phyloP scores from a whole-genome alignment of 108 stramenopile species.

The Stephanodiscus triporus region DNA sequence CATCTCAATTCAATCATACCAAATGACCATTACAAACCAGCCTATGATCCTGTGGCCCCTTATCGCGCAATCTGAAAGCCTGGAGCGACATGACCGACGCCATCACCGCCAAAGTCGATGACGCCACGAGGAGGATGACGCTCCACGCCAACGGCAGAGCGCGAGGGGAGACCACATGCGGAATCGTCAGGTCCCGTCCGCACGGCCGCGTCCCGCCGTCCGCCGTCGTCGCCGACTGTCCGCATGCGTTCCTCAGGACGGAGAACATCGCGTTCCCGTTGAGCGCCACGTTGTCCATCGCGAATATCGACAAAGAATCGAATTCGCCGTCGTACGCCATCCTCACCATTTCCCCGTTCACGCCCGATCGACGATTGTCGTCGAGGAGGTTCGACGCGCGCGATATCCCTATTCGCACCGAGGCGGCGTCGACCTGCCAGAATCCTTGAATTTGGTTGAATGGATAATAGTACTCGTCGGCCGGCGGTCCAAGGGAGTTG shows the following conservation, averaged over 20 bases:
- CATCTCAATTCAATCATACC: conserved; percentile 14
- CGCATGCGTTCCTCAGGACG: conserved; percentile 70
- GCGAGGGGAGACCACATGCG: conserved; percentile 23
- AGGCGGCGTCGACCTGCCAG: conserved; percentile 72
- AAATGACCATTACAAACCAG: conserved; percentile 41
- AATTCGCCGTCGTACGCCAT: conserved; percentile 67
- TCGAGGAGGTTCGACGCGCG: conserved; percentile 62
- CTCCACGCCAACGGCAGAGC: conserved; percentile 36
- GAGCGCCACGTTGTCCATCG: conserved; percentile 72
- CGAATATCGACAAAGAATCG: conserved; percentile 57
- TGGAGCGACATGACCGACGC: conserved; percentile 30
- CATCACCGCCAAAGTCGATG: conserved; percentile 21
- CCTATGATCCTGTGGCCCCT: conserved; percentile 37
- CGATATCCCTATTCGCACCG: conserved; percentile 59
- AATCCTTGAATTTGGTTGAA: conserved; percentile 79
- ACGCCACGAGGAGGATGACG: conserved; percentile 22
- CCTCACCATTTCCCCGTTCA: conserved; percentile 61
- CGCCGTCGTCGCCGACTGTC: conserved; percentile 48
- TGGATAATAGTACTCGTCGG: conserved; percentile 53
- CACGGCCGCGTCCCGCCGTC: conserved; percentile 24
- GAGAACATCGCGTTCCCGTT: conserved; percentile 76
- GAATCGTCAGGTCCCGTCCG: conserved; percentile 35
- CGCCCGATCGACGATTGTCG: conserved; percentile 65
- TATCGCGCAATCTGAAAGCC: conserved; percentile 32
- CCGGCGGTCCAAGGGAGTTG: conserved; percentile 66